Percentiles rank a stretch among this genome's conserved stretches.
phyloP scores from a whole-genome alignment of 169 alveolate species.

The Babesia divergens region DNA sequence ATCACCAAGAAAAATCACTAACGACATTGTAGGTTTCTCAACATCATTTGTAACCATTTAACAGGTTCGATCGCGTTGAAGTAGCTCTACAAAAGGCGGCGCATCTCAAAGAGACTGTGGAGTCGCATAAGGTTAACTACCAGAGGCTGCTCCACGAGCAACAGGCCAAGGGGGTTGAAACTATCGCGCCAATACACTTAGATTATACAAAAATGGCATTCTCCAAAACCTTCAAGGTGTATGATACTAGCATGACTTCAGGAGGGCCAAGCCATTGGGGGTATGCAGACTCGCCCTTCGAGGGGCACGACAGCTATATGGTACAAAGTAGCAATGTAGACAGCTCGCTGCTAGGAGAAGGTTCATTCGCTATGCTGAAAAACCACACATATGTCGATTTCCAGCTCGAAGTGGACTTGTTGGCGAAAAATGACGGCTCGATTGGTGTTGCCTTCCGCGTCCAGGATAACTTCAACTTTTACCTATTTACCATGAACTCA shows the following conservation, averaged over 20 bases:
- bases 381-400: constrained; percentile 81
- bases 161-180: constrained; percentile 72
- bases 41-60: constrained; percentile 50
- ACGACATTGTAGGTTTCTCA: constrained; percentile 70
- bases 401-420: constrained; percentile 69
- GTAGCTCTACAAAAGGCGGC: constrained; percentile 73
- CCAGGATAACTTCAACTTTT: constrained; percentile 81
- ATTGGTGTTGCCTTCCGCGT: constrained; percentile 83
- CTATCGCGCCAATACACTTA: constrained; percentile 73
- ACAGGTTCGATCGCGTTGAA: constrained; percentile 74
- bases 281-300: constrained; percentile 79
- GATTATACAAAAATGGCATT: constrained; percentile 78
- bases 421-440: constrained; percentile 79
- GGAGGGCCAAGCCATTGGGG: constrained; percentile 84
- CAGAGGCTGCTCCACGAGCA: constrained; percentile 56
- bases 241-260: constrained; percentile 74
- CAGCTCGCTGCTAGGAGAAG: constrained; percentile 76
- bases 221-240: constrained; percentile 74
- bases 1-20: constrained; percentile 71
- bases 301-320: constrained; percentile 73
- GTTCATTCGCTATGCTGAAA: constrained; percentile 79
- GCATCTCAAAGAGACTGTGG: constrained; percentile 9
- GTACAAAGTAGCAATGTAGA: constrained; percentile 81
- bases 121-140: constrained; percentile 30
- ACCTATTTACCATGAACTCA: constrained; percentile 78